Conservation (phyloP, 208 protist genomes). For the Wallacemonas sp. region DNA sequence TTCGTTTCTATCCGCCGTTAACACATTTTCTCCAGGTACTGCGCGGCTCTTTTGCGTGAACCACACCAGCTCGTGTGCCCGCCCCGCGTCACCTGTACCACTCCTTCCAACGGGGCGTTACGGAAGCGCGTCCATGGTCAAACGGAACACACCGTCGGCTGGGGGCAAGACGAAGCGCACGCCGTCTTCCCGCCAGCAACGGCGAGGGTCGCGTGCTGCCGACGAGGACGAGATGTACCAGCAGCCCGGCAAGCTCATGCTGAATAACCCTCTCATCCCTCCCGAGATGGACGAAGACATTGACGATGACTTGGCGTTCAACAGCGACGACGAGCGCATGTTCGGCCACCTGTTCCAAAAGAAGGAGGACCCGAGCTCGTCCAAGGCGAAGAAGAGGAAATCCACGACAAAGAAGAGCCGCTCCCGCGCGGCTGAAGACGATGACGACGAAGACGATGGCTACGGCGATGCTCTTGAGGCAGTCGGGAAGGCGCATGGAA, state of each 20-base stretch:
- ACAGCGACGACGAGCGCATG: conserved; percentile 87
- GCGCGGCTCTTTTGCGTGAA: no score
- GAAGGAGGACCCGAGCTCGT: conserved; percentile 10
- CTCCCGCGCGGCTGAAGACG: conserved; percentile 12
- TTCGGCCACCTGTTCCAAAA: conserved; percentile 82
- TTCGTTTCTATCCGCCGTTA: no score
- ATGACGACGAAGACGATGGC: conserved; percentile 50
- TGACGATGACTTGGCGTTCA: conserved; percentile 89
- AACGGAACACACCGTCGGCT: not conserved
- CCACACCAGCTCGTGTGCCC: no score
- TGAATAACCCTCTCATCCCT: conserved; percentile 83
- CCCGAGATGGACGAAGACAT: conserved; percentile 88
- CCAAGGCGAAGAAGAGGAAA: not conserved
- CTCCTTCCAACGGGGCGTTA: no score
- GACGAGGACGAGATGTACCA: conserved; percentile 38
- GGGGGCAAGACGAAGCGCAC: no score
- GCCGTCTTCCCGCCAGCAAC: no score
- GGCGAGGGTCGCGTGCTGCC: not conserved
- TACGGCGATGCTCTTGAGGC: conserved; percentile 41
- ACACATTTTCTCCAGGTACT: no score
- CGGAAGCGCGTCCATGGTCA: not conserved
- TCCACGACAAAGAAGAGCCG: conserved; percentile 22
- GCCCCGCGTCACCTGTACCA: no score
- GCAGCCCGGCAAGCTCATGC: conserved; percentile 58
- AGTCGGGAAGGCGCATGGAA: conserved; percentile 35